A percentile compares a stretch with the other conserved stretches of the same genome.
Conservation (phyloP, 2,329 filamentous ascomycete genomes). For the Aspergillus unguis region DNA sequence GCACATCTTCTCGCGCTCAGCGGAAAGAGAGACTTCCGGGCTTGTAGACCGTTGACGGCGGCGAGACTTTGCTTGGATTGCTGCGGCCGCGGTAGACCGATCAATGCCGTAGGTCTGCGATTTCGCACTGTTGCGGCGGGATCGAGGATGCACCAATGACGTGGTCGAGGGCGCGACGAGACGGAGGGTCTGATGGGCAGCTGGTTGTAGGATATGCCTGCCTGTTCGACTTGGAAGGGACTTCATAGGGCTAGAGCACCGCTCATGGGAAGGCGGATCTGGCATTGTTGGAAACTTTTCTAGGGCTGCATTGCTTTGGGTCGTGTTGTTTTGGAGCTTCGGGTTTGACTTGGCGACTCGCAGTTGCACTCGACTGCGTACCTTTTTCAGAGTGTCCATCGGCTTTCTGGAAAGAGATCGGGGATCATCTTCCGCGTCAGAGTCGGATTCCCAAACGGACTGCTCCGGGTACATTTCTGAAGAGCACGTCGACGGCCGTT, state of each 20-base stretch:
- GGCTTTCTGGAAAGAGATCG: conserved; percentile 37
- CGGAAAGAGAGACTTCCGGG: conserved; percentile 19
- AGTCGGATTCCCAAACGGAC: conserved; percentile 42
- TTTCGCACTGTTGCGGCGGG: conserved; percentile 25
- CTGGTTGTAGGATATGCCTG: conserved; percentile 24
- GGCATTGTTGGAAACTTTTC: conserved; percentile 32
- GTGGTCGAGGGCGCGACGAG: conserved; percentile 37
- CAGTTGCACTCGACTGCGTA: conserved; percentile 39
- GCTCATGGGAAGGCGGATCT: conserved; percentile 20
- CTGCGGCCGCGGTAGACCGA: conserved; percentile 35
- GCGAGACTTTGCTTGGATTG: conserved; percentile 34
- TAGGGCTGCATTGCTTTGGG: conserved; percentile 16
- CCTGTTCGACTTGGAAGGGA: conserved; percentile 21
- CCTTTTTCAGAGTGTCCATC: conserved; percentile 40
- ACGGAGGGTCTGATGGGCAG: conserved; percentile 31
- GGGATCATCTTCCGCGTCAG: conserved; percentile 35
- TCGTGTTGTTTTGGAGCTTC: conserved; percentile 27
- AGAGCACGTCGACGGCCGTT: conserved; percentile 33
- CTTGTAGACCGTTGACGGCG: conserved; percentile 32
- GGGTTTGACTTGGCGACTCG: conserved; percentile 38
- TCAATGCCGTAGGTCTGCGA: conserved; percentile 30
- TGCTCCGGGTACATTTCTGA: conserved; percentile 35
- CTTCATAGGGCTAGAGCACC: conserved; percentile 17
- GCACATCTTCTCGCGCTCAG: conserved; percentile 28
- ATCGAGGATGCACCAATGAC: conserved; percentile 27